phyloP scores from a whole-genome alignment of 2,329 filamentous ascomycete species.

The Cladosporium sp. region DNA sequence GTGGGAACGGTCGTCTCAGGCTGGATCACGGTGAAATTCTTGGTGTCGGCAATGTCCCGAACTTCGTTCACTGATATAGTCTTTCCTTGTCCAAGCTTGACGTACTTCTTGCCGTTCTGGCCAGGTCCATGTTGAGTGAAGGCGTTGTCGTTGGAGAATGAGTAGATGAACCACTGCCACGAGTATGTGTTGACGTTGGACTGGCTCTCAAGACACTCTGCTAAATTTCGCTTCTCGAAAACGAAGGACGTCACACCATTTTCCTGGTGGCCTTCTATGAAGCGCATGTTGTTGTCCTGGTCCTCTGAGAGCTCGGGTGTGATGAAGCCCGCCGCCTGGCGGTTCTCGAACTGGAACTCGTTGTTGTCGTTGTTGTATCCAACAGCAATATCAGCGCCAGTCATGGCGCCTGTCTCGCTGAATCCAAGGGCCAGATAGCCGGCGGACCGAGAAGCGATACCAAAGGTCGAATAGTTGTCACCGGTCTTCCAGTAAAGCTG shows the following conservation, averaged over 20 bases:
- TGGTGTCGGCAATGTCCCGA: constrained; percentile 13
- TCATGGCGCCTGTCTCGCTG: constrained; percentile 21
- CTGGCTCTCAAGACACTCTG: constrained; percentile 17
- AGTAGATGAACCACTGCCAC: constrained; percentile 21
- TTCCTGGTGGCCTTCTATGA: constrained; percentile 16
- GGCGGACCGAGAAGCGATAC: constrained; percentile 18
- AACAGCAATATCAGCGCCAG: constrained; percentile 19
- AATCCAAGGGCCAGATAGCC: constrained; percentile 20
- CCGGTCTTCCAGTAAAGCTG: constrained; percentile 20
- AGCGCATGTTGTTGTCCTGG: constrained; percentile 18
- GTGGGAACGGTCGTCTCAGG: constrained; percentile 16
- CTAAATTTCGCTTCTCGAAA: constrained; percentile 19
- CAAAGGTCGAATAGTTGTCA: constrained; percentile 19
- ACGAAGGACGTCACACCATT: constrained; percentile 17
- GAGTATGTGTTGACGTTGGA: constrained; percentile 9
- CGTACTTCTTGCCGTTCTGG: constrained; percentile 17
- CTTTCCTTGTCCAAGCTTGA: constrained; percentile 18
- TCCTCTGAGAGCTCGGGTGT: constrained; percentile 17
- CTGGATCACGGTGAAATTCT: constrained; percentile 15
- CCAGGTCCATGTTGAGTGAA: constrained; percentile 17
- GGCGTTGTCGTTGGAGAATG: constrained; percentile 16
- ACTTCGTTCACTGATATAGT: constrained; percentile 14
- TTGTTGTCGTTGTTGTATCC: constrained; percentile 15
- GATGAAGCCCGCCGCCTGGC: constrained; percentile 17
- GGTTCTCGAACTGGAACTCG: constrained; percentile 18